Evolutionary conservation across 345 rosid genomes (phyloP).

Genomic region (Salix caprea): DNA sequence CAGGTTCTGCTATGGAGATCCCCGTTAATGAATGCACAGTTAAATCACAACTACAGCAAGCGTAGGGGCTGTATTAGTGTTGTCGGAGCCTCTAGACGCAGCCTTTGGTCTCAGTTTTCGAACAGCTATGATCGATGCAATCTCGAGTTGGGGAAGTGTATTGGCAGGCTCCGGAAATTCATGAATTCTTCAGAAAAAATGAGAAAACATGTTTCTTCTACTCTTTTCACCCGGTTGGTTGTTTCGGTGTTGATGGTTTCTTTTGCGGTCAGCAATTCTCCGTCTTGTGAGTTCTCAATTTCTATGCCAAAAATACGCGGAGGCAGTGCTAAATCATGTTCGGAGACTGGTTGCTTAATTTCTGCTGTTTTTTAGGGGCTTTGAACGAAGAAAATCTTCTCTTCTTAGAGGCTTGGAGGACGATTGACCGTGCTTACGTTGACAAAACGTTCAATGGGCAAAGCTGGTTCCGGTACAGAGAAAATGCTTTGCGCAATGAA

Average conservation of each 20-base stretch:
- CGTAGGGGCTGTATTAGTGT: conserved; percentile 19
- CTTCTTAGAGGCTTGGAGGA: conserved; percentile 95
- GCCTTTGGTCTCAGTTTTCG: conserved; percentile 5
- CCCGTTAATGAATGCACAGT: not conserved
- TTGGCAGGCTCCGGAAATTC: conserved; percentile 13
- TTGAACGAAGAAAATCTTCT: conserved; percentile 79
- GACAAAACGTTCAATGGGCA: conserved; percentile 94
- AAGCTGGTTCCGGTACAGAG: conserved; percentile 97
- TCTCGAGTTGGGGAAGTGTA: conserved; percentile 22
- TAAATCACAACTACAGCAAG: not conserved
- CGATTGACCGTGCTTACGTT: conserved; percentile 83
- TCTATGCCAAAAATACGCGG: not conserved
- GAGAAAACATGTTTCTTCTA: conserved; percentile 35
- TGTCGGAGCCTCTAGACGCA: not conserved
- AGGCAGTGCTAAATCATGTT: not conserved
- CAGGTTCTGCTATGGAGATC: conserved; percentile 42
- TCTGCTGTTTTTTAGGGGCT: conserved; percentile 46
- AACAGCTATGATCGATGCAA: conserved; percentile 17
- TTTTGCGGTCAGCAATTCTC: conserved; percentile 38
- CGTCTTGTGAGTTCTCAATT: conserved; percentile 55
- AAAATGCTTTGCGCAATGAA: conserved; percentile 75
- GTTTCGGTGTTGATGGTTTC: conserved; percentile 51
- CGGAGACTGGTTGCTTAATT: not conserved
- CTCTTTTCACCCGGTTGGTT: conserved; percentile 39
- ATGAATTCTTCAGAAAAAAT: conserved; percentile 30